Base-by-base conservation (phyloP, 768 basidiomycete genomes). In the Naganishia antarctica region DNA sequence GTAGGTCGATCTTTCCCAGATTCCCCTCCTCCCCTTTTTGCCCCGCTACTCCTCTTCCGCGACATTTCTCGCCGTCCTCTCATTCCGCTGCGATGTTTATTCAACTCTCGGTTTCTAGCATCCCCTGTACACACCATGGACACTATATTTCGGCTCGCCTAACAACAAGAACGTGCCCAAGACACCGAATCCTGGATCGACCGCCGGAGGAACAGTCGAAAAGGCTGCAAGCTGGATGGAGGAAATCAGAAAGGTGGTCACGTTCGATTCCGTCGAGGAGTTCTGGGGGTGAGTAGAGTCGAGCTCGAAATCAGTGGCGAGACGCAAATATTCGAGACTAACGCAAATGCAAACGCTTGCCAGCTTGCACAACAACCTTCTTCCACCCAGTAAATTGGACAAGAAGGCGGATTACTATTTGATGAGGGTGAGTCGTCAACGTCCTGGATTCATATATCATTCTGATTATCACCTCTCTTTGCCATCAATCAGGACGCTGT, bases 341-440 rank as follows among this genome's bases (percentile, higher is more conserved):
- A n/a, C n/a, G n/a, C n/a, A n/a, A n/a, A n/a, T n/a, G n/a, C n/a
- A 37, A 7, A 7, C 34, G 8, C 34, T 37, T 37, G 8, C 8
- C 68, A 93, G 89, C 9, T 80, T 96, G 68, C 93, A 96, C 80
- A 96, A 97, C 79, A 96, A 97, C 80, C 94, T 98, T 73, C 87
- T 99, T 49, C 90, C 91, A 26, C 96, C 96, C 16, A 94, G 91
- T 21, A 84, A 86, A 73, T 81, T 98, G 68, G 90, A 91, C 41
- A 86, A 86, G 78, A 97, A 96, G 81, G 91, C 92, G n/a, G 98
- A 98, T 76, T 99, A 99, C 79, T 99, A 98, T 81, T 82, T 99
- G 68, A 98, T 99, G 86, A 97, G 96, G 83, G 90, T 87, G 59
- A 50, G 84, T 79, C 6, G n/a, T 18, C 8, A 18, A 6, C 43